Conservation (phyloP, 495 filamentous ascomycete species). For the Penicillium arizonense region DNA sequence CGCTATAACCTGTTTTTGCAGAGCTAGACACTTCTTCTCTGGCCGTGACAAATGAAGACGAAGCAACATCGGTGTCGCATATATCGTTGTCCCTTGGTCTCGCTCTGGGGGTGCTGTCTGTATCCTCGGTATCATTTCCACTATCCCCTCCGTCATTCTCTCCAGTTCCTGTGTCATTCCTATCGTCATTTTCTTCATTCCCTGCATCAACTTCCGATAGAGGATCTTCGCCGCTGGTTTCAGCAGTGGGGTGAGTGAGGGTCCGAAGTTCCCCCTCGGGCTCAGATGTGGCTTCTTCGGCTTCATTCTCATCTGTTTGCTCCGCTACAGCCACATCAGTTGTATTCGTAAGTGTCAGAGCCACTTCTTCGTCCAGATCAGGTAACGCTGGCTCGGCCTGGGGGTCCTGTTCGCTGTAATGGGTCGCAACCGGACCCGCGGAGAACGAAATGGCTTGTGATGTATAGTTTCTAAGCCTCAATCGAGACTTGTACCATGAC, state of each 20-base stretch:
- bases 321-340: slow-evolving; percentile 7
- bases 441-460: slow-evolving; percentile 55
- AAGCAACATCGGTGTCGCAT: slow-evolving; percentile 14
- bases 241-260: slow-evolving; percentile 13
- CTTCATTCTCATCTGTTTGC: slow-evolving; percentile 11
- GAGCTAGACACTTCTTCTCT: slow-evolving; percentile 20
- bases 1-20: slow-evolving; percentile 9
- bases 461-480: slow-evolving; percentile 56
- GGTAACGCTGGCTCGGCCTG: slow-evolving; percentile 36
- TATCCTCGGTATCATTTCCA: slow-evolving; percentile 5
- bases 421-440: slow-evolving; percentile 40
- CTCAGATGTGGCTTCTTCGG: slow-evolving; percentile 16
- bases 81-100: slow-evolving; percentile 4
- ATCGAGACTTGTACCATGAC: slow-evolving; percentile 57
- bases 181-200: slow-evolving; percentile 1
- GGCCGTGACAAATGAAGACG: slow-evolving; percentile 34
- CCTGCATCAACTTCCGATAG: slow-evolving; percentile 10
- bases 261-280: slow-evolving; percentile 19
- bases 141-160: slow-evolving; percentile 7
- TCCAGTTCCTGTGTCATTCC: slow-evolving; percentile 2
- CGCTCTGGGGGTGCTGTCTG: slow-evolving; percentile 9
- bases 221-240: slow-evolving; percentile 3
- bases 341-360: slow-evolving; percentile 20
- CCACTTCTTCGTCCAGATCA: slow-evolving; percentile 18
- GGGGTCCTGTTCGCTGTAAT: slow-evolving; percentile 38